Evolutionary conservation across 2,329 filamentous ascomycete genomes (phyloP).

Genomic region (Colletotrichum sojae): DNA sequence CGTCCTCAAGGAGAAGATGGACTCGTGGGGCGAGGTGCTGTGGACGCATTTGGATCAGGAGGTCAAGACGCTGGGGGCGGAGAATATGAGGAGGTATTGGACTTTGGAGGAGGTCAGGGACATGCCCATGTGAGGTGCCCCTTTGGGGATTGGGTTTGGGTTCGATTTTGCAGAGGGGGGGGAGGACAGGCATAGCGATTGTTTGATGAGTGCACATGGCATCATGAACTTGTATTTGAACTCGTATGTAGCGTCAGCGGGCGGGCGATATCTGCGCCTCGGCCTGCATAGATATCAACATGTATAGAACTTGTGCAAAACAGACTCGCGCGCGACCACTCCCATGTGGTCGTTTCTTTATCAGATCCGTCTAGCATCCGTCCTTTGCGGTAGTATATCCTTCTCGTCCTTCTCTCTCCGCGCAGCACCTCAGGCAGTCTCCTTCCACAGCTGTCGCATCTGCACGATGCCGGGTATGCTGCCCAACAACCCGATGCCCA

Average conservation of each 20-base stretch:
- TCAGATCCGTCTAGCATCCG: not conserved
- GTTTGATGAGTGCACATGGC: conserved; percentile 1
- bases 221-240: conserved; percentile 30
- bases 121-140: conserved; percentile 73
- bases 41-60: conserved; percentile 90
- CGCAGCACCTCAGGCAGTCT: conserved; percentile 47
- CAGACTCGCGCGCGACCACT: not conserved
- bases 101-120: conserved; percentile 79
- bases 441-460: conserved; percentile 62
- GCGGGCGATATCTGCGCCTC: not conserved
- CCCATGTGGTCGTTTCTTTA: not conserved
- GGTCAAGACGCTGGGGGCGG: conserved; percentile 81
- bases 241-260: conserved; percentile 8
- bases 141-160: not conserved
- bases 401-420: not conserved
- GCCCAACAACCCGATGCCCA: conserved; percentile 58
- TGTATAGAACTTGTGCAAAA: conserved; percentile 1
- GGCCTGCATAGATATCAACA: conserved; percentile 13
- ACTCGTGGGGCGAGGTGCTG: conserved; percentile 82
- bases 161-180: no score
- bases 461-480: conserved; percentile 60
- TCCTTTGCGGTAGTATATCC: not conserved
- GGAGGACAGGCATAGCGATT: not conserved
- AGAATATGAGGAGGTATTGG: conserved; percentile 92
- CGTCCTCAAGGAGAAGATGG: conserved; percentile 80